Conservation (phyloP, 768 basidiomycete genomes). For the Suillus tomentosus region DNA sequence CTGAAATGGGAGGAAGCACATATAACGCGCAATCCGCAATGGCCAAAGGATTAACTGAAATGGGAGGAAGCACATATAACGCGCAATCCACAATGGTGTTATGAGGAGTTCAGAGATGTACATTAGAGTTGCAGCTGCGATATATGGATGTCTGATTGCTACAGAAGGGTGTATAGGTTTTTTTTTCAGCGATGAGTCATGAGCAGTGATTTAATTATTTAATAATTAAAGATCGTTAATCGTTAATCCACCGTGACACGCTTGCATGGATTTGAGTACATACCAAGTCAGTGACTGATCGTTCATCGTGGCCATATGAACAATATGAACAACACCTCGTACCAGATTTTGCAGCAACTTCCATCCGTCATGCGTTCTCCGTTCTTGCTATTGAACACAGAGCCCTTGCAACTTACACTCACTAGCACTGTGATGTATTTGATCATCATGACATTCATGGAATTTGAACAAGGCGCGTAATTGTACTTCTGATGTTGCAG, state of each 20-base stretch:
- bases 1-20: neutral
- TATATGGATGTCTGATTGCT: too few species aligned
- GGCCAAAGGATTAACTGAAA: neutral
- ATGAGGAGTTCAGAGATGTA: too few species aligned
- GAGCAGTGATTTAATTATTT: too few species aligned
- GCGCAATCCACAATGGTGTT: too few species aligned
- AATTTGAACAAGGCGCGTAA: neutral
- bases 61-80: neutral
- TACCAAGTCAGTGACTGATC: neutral
- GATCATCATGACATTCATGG: neutral
- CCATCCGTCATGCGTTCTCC: neutral
- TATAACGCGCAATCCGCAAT: too few species aligned
- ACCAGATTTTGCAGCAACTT: neutral
- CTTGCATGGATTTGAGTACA: neutral
- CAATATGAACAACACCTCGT: neutral
- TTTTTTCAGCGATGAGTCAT: too few species aligned
- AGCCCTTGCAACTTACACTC: neutral
- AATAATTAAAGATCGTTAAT: too few species aligned
- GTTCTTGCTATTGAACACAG: neutral
- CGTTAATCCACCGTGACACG: neutral
- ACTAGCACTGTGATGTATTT: neutral
- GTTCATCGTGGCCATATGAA: neutral
- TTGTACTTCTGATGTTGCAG: neutral
- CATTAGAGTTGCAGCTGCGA: too few species aligned
- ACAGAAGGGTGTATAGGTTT: too few species aligned